Evolutionary conservation across 768 basidiomycete genomes (phyloP).

Genomic region (Favolaschia claudopus): DNA sequence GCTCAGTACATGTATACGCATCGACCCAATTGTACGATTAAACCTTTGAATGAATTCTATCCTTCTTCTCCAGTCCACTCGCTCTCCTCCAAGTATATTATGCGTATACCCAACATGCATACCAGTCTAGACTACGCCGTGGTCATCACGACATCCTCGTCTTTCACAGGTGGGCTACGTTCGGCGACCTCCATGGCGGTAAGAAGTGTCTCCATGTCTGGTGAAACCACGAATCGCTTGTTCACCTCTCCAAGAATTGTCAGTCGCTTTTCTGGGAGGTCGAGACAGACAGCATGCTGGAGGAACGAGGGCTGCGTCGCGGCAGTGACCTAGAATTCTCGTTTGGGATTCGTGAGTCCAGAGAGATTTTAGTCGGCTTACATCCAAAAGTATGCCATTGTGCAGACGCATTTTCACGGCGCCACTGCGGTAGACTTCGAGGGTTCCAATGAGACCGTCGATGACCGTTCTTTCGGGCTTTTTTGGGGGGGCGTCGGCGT

Average conservation of each 20-base stretch:
- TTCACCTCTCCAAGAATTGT: slow-evolving; percentile 86
- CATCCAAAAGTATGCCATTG: slow-evolving; percentile 85
- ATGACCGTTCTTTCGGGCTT: slow-evolving; percentile 45
- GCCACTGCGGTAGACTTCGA: slow-evolving; percentile 88
- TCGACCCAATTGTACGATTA: background rate
- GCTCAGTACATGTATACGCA: no score
- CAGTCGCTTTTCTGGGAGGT: slow-evolving; percentile 63
- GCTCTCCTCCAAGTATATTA: background rate
- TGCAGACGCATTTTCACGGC: slow-evolving; percentile 85
- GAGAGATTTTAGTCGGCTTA: slow-evolving; percentile 44
- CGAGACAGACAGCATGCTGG: slow-evolving; percentile 83
- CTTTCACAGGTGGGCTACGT: slow-evolving; percentile 40
- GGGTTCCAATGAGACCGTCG: slow-evolving; percentile 83
- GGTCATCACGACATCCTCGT: slow-evolving; percentile 62
- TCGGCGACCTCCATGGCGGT: slow-evolving; percentile 67
- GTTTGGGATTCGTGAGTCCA: slow-evolving; percentile 4
- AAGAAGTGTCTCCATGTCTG: slow-evolving; percentile 81
- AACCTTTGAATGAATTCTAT: background rate
- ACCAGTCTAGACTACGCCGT: slow-evolving; percentile 12
- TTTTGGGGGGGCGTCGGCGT: slow-evolving; percentile 37
- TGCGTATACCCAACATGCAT: background rate
- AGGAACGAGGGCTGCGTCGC: slow-evolving; percentile 89
- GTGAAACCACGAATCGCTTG: slow-evolving; percentile 84
- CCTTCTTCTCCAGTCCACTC: no score
- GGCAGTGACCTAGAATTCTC: slow-evolving; percentile 66